Evolutionary conservation across 208 protist species (phyloP).

Genomic region (Leishmania lainsoni): DNA sequence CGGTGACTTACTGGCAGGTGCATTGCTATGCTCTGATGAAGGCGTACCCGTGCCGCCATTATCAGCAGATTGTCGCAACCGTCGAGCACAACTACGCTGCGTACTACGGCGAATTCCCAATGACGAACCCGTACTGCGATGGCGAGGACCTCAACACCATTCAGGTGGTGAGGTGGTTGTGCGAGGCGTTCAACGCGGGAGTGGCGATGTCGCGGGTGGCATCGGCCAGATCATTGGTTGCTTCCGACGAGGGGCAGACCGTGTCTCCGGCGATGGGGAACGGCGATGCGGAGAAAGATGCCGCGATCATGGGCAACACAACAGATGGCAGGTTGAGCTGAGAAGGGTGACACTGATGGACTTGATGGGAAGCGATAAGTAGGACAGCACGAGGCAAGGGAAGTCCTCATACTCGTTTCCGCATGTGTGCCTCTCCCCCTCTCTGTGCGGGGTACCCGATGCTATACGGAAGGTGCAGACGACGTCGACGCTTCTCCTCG

Average conservation of each 20-base stretch:
- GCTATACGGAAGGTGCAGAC: neutral
- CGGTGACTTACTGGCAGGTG: constrained; percentile 78
- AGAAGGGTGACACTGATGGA: neutral
- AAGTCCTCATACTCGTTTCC: neutral
- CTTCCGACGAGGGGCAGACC: neutral
- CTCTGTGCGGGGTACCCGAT: neutral
- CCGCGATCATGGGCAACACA: neutral
- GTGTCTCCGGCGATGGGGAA: neutral
- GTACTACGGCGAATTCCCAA: constrained; percentile 73
- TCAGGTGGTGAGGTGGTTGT: constrained; percentile 51
- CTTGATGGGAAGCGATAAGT: neutral
- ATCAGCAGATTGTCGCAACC: constrained; percentile 45
- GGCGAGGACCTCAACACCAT: constrained; percentile 90
- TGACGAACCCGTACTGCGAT: constrained; percentile 85
- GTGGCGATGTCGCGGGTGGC: neutral
- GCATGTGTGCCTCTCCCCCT: neutral
- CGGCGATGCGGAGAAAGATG: neutral
- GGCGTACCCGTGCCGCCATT: constrained; percentile 50
- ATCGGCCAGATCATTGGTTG: neutral
- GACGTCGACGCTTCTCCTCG: neutral
- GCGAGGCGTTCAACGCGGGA: constrained; percentile 32
- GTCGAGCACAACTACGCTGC: constrained; percentile 64
- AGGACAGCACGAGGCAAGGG: neutral
- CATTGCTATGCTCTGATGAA: constrained; percentile 57
- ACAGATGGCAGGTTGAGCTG: neutral